Evolutionary conservation across 1,284 basidiomycete genomes (phyloP).

Genomic region (Ceratobasidium sp.): DNA sequence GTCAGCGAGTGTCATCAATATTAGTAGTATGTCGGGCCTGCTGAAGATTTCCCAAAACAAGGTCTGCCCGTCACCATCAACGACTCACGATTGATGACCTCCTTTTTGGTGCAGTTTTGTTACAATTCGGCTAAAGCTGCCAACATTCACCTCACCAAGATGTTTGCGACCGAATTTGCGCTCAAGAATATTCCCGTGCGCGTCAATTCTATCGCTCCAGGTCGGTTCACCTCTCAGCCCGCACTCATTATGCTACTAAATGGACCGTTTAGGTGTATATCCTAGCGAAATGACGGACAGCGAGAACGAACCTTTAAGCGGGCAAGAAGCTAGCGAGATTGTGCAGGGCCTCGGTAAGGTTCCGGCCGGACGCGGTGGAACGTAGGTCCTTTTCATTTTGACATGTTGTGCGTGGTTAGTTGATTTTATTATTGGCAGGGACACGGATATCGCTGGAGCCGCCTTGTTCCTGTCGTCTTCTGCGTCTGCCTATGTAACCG

Average conservation of each 20-base stretch:
- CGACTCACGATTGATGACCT: no score
- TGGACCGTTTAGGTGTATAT: constrained; percentile 45
- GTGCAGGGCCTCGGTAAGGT: no score
- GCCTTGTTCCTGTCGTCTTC: constrained; percentile 78
- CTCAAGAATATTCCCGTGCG: constrained; percentile 68
- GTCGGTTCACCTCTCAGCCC: constrained; percentile 25
- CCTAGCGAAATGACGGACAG: constrained; percentile 78
- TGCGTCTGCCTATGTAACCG: constrained; percentile 78
- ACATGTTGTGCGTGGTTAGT: no score
- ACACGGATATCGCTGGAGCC: constrained; percentile 78
- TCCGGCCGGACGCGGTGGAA: no score
- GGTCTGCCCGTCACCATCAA: no score
- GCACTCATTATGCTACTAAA: no score
- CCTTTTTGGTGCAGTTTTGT: constrained; percentile 71
- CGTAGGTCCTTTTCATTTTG: background rate
- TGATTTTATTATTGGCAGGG: constrained; percentile 54
- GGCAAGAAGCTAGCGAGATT: constrained; percentile 57
- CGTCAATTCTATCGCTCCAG: constrained; percentile 74
- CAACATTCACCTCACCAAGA: constrained; percentile 76
- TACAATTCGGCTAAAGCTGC: constrained; percentile 86
- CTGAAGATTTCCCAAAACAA: constrained; percentile 79
- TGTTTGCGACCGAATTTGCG: constrained; percentile 80
- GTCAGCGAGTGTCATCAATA: constrained; percentile 78
- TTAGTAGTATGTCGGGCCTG: constrained; percentile 79
- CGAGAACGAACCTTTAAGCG: background rate